Conservation (phyloP, 2,329 filamentous ascomycete genomes). For the Colletotrichum sp. region DNA sequence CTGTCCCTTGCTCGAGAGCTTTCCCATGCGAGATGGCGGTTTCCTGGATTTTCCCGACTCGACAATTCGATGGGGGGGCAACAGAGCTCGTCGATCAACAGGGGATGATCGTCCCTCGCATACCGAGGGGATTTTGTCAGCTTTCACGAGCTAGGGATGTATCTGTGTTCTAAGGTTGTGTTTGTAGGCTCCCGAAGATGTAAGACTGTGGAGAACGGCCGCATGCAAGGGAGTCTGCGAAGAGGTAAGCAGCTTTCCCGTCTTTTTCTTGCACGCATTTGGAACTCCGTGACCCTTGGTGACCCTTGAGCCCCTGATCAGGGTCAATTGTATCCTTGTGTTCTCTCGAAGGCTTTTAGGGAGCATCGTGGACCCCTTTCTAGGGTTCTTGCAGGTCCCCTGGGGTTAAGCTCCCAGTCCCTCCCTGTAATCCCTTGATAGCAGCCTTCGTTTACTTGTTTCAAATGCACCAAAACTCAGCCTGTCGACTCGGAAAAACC, state of each 20-base stretch:
- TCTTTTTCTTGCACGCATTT: neutral
- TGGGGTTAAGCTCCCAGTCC: neutral
- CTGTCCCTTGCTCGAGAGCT: neutral
- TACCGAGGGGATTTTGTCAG: neutral
- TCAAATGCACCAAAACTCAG: neutral
- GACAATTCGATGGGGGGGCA: conserved; percentile 2
- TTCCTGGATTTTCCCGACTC: neutral
- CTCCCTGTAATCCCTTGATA: neutral
- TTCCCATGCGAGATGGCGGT: conserved; percentile 10
- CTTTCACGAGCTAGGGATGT: conserved; percentile 8
- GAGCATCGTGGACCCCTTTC: neutral
- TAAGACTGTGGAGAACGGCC: neutral
- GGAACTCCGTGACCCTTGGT: neutral
- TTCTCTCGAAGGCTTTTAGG: neutral
- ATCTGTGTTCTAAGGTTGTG: neutral
- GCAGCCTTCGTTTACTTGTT: neutral
- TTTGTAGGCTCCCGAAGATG: neutral
- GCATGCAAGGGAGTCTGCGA: conserved; percentile 8
- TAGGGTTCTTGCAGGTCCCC: neutral
- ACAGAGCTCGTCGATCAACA: conserved; percentile 4
- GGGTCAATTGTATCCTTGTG: neutral
- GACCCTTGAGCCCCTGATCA: neutral
- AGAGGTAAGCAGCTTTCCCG: neutral
- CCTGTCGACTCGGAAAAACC: neutral
- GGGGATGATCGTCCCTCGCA: conserved; percentile 17